These are phyloP conservation scores for Yamadazyma friedrichii DNA, from an alignment of 1,139 yeast species.

Conservation along the genomic window DNA sequence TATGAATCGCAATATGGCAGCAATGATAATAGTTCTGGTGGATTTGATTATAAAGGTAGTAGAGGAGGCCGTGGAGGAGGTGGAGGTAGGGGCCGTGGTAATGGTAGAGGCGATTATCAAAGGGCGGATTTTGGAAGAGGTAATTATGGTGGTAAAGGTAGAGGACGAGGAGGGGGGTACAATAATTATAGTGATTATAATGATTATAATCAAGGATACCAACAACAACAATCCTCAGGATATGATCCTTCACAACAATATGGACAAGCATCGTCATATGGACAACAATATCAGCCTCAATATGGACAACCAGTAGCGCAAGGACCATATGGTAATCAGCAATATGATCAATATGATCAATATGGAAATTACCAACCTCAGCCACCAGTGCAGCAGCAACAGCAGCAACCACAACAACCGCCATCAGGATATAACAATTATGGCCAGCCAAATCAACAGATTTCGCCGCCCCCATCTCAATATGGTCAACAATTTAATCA, in stretches of 20 bases:
- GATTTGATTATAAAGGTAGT: slow-evolving; percentile 7
- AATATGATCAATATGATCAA: not conserved
- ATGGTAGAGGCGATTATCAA: slow-evolving; percentile 5
- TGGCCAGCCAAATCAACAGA: slow-evolving; percentile 1
- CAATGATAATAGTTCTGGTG: slow-evolving; percentile 1
- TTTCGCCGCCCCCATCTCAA: not conserved
- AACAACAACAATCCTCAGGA: slow-evolving; percentile 3
- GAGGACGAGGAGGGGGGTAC: slow-evolving; percentile 1
- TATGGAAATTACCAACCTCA: not conserved
- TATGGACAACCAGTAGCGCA: not conserved
- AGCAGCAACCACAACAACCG: slow-evolving; percentile 6
- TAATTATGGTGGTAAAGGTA: not conserved
- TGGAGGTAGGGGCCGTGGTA: slow-evolving; percentile 9
- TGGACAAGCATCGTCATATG: not conserved
- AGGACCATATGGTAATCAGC: slow-evolving; percentile 1
- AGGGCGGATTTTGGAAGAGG: not conserved
- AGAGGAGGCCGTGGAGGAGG: slow-evolving; percentile 4
- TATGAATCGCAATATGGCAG: slow-evolving; percentile 6
- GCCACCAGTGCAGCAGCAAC: not conserved
- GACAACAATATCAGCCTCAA: slow-evolving; percentile 1
- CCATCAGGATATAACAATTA: slow-evolving; percentile 4
- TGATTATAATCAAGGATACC: not conserved
- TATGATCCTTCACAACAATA: not conserved
- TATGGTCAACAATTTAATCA: slow-evolving; percentile 13
- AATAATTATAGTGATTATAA: slow-evolving; percentile 4